A percentile compares a stretch with the other conserved stretches of the same genome.
Conservation (phyloP, 208 protist genomes). For the Crithidia thermophila region DNA sequence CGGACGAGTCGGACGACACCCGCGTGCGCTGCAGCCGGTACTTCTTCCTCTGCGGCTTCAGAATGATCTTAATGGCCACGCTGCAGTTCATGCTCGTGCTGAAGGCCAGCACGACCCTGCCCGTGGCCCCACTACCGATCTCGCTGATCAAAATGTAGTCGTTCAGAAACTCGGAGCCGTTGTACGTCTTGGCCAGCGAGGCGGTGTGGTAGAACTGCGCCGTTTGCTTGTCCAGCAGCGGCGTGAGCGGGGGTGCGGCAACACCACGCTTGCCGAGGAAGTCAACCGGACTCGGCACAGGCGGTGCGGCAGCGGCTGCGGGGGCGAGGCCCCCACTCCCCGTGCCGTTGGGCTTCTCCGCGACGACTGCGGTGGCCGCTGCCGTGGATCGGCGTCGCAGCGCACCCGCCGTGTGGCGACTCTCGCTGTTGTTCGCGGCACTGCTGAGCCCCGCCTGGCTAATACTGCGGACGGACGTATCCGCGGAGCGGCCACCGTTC, state of each 20-base stretch:
- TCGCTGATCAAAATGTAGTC: constrained; percentile 75
- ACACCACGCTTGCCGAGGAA: neutral
- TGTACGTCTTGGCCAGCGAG: constrained; percentile 30
- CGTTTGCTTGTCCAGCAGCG: neutral
- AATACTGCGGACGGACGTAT: neutral
- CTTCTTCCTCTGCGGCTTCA: constrained; percentile 49
- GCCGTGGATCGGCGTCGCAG: no score
- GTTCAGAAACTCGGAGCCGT: constrained; percentile 59
- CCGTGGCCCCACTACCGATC: constrained; percentile 70
- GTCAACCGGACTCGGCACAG: neutral
- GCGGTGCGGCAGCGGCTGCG: neutral
- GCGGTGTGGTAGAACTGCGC: constrained; percentile 31
- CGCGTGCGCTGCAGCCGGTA: constrained; percentile 9
- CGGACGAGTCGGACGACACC: neutral
- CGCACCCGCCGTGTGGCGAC: no score
- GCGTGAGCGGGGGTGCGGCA: neutral
- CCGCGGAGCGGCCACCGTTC: no score
- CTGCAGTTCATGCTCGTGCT: constrained; percentile 42
- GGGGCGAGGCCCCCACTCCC: neutral
- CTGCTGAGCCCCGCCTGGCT: constrained; percentile 7
- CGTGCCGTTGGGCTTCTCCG: neutral
- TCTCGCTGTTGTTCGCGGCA: neutral
- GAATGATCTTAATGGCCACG: constrained; percentile 81
- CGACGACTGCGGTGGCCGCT: no score
- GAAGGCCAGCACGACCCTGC: constrained; percentile 69